Evolutionary conservation across 2,329 filamentous ascomycete species (phyloP), one percentile per base, ranked within the genome.

Genomic region (Mollisia scopiformis): DNA sequence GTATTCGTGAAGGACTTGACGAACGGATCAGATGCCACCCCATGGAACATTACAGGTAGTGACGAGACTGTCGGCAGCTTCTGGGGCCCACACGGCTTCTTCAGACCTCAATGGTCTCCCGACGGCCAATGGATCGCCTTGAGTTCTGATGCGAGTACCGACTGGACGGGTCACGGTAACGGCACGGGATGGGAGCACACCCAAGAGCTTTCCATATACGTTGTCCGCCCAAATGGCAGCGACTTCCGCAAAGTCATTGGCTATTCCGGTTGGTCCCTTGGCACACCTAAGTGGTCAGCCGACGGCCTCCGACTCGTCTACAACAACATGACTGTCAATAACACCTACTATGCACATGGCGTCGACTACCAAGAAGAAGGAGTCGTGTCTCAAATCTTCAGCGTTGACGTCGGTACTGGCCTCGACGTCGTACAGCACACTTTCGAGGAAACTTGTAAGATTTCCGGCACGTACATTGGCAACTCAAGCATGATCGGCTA

Each of bases 111-210:
- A 5, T 79, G 76, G 76, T 78, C 76, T 0, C 76, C 78, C 0
- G 71, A 78, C 41, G 76, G 78, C 21, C 58, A 77, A 57, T 78
- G 75, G 75, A 68, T 79, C 55, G 74, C 71, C 2, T 79, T 79
- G 57, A 71, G 71, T 13, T 79, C 77, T 2, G 76, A 79, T 51
- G 73, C 74, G 28, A 78, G 79, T 55, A 78, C 77, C 1, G 67
- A 69, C 16, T 79, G 77, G 77, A 71, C 70, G 3, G 77, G 78
- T 0, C 77, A 80, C 58, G 73, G 75, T 13, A 72, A 76, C 55
- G 73, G 76, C 19, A 71, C 73, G 5, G 68, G 77, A 28, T 78
- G 77, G 77, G 72, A 78, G 57, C 77, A 79, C 51, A 68, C 76
- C 0, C 77, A 79, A 59, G 68, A 71, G 19, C 69, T 79, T 2